Percentiles rank a stretch among this genome's conserved stretches.
phyloP scores from a whole-genome alignment of 257 asterid species.

The Scutellaria minor region DNA sequence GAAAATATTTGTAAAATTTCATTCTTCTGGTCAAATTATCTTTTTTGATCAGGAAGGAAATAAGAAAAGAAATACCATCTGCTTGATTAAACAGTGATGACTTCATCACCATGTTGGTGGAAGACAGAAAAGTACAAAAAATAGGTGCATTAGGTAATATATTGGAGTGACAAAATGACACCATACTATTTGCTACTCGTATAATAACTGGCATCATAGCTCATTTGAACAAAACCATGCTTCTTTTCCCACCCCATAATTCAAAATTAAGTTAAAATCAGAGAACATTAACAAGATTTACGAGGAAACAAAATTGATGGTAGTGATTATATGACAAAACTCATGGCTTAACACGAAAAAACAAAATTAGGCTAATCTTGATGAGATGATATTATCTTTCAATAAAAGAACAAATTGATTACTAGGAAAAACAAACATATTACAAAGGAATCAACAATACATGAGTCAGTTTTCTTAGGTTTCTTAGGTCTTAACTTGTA shows the following conservation, averaged over 20 bases:
- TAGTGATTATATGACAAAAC: slow-evolving; percentile 7
- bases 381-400: slow-evolving; percentile 14
- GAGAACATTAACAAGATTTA: background rate
- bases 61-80: too few relatives aligned
- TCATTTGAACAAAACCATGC: background rate
- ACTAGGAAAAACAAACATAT: slow-evolving; percentile 4
- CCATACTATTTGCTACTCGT: background rate
- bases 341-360: slow-evolving; percentile 19
- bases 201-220: background rate
- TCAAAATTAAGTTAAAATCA: background rate
- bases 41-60: too few relatives aligned
- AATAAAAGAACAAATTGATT: slow-evolving; percentile 1
- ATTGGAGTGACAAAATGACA: too few relatives aligned
- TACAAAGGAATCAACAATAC: background rate
- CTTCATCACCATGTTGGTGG: too few relatives aligned
- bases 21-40: too few relatives aligned
- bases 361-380: background rate
- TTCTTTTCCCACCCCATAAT: slow-evolving; percentile 1
- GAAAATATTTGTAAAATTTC: too few relatives aligned
- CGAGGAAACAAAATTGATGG: slow-evolving; percentile 8
- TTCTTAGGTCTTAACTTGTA: slow-evolving; percentile 9
- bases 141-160: background rate
- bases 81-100: too few relatives aligned
- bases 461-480: slow-evolving; percentile 1
- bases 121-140: too few relatives aligned